Conservation (phyloP, 1,139 yeast species). For the Scheffersomyces titani region DNA sequence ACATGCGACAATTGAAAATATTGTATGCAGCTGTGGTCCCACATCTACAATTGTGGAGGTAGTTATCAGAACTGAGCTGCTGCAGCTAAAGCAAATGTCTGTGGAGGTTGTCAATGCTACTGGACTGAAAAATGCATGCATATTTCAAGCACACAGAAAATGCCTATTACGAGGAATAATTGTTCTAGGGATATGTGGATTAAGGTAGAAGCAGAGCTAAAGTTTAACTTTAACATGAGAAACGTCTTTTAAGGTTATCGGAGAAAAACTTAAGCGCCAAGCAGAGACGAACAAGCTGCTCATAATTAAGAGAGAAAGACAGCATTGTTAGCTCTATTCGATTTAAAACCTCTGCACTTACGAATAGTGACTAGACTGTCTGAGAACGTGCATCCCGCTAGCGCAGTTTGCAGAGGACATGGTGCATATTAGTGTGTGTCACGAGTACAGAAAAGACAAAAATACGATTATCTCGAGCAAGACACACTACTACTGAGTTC, state of each 20-base stretch:
- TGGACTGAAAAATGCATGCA: background rate
- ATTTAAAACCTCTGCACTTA: no score
- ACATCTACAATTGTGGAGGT: background rate
- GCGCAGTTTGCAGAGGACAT: background rate
- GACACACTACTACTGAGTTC: background rate
- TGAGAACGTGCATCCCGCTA: background rate
- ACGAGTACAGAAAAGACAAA: background rate
- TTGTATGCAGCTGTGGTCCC: background rate
- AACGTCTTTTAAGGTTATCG: background rate
- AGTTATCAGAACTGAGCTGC: background rate
- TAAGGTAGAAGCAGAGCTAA: background rate
- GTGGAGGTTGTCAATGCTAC: background rate
- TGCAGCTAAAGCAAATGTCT: background rate
- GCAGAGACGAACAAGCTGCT: background rate
- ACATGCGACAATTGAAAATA: background rate
- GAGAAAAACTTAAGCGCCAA: background rate
- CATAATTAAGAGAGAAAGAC: background rate
- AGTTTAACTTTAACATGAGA: background rate
- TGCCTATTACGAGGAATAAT: background rate
- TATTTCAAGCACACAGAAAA: background rate
- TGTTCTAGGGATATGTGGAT: background rate
- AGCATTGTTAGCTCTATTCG: background rate
- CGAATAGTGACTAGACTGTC: no score
- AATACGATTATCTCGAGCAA: background rate
- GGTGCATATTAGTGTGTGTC: background rate